Base-by-base conservation (phyloP, 805 yeast species). In the Starmerella sp. region DNA sequence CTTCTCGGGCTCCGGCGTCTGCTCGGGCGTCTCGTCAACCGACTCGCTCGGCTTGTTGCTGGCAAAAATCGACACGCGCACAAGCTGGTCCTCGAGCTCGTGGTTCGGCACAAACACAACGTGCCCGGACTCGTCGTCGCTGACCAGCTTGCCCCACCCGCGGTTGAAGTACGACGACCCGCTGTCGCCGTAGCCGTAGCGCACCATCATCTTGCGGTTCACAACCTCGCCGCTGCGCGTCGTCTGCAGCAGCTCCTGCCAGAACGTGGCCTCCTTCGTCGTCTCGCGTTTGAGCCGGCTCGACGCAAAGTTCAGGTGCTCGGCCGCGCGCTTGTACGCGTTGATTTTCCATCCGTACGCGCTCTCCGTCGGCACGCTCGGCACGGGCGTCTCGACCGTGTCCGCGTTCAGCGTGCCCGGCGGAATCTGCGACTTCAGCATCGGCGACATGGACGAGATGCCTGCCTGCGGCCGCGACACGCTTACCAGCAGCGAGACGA, bases 181-280 rank as follows among this genome's bases (percentile, higher is more conserved):
- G 0, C 95, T 81, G 67, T 90, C 97, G 15, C 84, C 90, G 70
- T 79, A 91, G 0, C 97, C 97, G 65, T 85, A 93, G 63, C 86
- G 87, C 38, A 91, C 84, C 4, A 91, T 95, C 44, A 90, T 71
- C 9, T 67, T 75, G 61, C 84, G 86, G 63, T 83, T 82, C 11
- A 90, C 67, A 1, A 82, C 80, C 64, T 86, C 95, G 54, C 76
- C 77, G 22, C 36, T 13, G 5, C 39, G 32, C 14, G 66, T 63
- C 4, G 76, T 69, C 7, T 69, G 68, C 22, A 70, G 57, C 50
- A 77, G 66, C 54, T 76, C 77, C 51, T 74, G 72, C 93, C 95
- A 87, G 63, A 85, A 88, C 30, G 66, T 72, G 52, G 74, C 73
- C 66, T 93, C 97, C 51, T 76, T 78, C 1, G 63, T 60, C 0